These are phyloP conservation scores for Coemansia sp. DNA, from an alignment of 192 early-diverging fungal genomes.

Conservation along the genomic window DNA sequence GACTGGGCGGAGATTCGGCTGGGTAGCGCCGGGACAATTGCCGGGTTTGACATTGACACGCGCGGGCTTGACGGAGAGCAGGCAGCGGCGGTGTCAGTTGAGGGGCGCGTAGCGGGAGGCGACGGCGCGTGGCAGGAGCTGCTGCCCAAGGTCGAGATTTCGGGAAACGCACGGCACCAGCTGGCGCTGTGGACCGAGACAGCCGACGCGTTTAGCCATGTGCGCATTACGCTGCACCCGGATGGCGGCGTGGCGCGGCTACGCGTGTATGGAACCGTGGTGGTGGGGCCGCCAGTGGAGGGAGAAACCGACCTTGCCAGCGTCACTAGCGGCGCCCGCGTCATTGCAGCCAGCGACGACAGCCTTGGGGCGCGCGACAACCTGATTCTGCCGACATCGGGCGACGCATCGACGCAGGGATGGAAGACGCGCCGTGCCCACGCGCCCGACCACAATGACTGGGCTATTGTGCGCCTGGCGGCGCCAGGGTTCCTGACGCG, in stretches of 20 bases:
- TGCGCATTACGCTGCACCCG: constrained; percentile 64
- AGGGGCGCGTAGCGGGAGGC: constrained; percentile 53
- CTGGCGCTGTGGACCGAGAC: constrained; percentile 56
- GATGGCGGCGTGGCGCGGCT: constrained; percentile 75
- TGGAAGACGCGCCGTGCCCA: constrained; percentile 86
- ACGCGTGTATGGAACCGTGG: constrained; percentile 61
- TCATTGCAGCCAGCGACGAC: constrained; percentile 62
- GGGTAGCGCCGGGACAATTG: constrained; percentile 72
- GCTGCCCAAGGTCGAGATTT: constrained; percentile 63
- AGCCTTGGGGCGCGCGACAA: constrained; percentile 63
- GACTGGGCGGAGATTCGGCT: constrained; percentile 87
- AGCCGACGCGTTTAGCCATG: constrained; percentile 48
- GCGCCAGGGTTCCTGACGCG: constrained; percentile 66
- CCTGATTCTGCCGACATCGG: constrained; percentile 70
- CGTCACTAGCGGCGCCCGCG: constrained; percentile 57
- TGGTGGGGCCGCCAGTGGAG: constrained; percentile 30
- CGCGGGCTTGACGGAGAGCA: constrained; percentile 87
- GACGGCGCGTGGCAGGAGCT: constrained; percentile 56
- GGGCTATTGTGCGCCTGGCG: constrained; percentile 70
- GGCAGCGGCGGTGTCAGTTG: constrained; percentile 71
- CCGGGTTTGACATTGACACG: constrained; percentile 85
- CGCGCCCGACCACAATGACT: constrained; percentile 59
- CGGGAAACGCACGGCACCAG: constrained; percentile 58
- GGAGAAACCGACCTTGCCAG: constrained; percentile 60
- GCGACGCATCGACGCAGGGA: constrained; percentile 66